Conservation (phyloP, 306 rosid species). For the Cicer yamashitae region DNA sequence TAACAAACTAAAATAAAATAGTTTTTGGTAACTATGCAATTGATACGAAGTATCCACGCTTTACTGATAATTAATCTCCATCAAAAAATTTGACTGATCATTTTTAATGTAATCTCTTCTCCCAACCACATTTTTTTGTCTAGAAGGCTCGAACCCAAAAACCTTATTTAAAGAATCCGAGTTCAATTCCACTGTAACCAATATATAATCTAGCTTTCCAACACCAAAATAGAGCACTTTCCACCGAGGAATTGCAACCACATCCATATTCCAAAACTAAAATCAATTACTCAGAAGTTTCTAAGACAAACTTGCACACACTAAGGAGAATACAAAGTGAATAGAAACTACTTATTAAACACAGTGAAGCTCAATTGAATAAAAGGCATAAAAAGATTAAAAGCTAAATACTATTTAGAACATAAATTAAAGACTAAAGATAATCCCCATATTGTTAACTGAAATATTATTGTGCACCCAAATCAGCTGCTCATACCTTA, state of each 20-base stretch:
- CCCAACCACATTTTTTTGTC: too few relatives aligned
- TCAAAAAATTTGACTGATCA: too few relatives aligned
- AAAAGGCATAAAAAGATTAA: conserved; percentile 7
- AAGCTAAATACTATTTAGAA: conserved; percentile 16
- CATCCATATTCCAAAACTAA: not conserved
- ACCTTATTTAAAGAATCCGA: too few relatives aligned
- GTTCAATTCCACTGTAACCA: too few relatives aligned
- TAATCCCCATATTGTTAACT: conserved; percentile 59
- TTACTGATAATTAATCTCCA: too few relatives aligned
- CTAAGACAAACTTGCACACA: not conserved
- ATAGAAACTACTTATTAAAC: conserved; percentile 20
- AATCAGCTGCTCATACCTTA: conserved; percentile 55
- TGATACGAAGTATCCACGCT: too few relatives aligned
- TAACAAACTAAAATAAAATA: not conserved
- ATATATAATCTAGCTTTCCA: not conserved
- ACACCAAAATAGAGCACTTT: conserved; percentile 19
- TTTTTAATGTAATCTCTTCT: too few relatives aligned
- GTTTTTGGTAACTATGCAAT: too few relatives aligned
- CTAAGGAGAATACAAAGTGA: not conserved
- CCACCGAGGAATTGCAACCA: not conserved
- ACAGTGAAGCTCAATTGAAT: conserved; percentile 12
- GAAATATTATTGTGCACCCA: conserved; percentile 41
- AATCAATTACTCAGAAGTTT: conserved; percentile 6
- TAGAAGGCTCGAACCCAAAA: too few relatives aligned
- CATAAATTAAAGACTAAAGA: not conserved